phyloP scores from a whole-genome alignment of 768 basidiomycete species.

The Dacryopinax spathularia region DNA sequence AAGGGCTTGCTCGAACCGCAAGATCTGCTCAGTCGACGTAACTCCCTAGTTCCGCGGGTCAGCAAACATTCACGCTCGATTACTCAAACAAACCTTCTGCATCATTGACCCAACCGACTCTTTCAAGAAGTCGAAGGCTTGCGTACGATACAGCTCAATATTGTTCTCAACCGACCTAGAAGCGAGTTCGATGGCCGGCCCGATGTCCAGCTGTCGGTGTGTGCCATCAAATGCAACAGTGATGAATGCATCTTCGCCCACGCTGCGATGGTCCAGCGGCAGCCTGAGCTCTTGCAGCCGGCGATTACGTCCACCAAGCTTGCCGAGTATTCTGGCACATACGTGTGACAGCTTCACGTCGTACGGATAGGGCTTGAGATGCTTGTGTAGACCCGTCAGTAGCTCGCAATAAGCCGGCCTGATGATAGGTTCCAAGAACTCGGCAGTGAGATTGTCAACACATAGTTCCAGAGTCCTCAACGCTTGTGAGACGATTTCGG shows the following conservation, averaged over 20 bases:
- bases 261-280: slow-evolving; percentile 51
- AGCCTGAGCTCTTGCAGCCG: slow-evolving; percentile 72
- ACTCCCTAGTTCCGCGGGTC: slow-evolving; percentile 29
- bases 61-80: neutral
- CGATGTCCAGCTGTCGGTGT: slow-evolving; percentile 48
- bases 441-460: slow-evolving; percentile 94
- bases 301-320: slow-evolving; percentile 87
- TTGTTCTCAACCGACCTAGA: slow-evolving; percentile 41
- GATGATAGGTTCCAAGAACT: slow-evolving; percentile 93
- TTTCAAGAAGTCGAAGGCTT: slow-evolving; percentile 40
- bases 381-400: slow-evolving; percentile 85
- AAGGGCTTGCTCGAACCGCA: slow-evolving; percentile 52
- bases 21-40: slow-evolving; percentile 55
- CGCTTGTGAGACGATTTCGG: slow-evolving; percentile 88
- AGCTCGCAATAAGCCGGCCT: slow-evolving; percentile 83
- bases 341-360: slow-evolving; percentile 85
- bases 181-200: slow-evolving; percentile 52
- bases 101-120: slow-evolving; percentile 54
- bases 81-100: slow-evolving; percentile 42
- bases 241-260: slow-evolving; percentile 56
- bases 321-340: slow-evolving; percentile 90
- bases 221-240: slow-evolving; percentile 59
- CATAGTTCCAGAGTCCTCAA: slow-evolving; percentile 94
- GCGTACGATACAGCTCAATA: slow-evolving; percentile 25
- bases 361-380: slow-evolving; percentile 77